These are phyloP conservation scores for Penicillium coprophilum DNA, from an alignment of 495 filamentous ascomycete genomes.

Conservation along the genomic window DNA sequence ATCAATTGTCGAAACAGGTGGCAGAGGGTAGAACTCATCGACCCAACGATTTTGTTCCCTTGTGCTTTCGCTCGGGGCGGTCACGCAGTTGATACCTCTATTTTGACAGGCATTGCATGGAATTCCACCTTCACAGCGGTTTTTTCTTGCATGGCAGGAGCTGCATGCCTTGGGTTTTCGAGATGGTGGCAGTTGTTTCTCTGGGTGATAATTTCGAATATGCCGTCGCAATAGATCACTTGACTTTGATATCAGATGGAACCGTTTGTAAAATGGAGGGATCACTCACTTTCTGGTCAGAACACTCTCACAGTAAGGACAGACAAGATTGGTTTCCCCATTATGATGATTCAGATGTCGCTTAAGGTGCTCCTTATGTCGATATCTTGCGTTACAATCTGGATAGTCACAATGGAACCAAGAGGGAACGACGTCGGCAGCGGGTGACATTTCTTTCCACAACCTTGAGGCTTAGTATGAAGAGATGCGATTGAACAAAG, in stretches of 20 bases:
- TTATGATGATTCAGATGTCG: conserved; percentile 20
- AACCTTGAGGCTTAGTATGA: too few relatives aligned
- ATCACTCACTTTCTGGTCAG: conserved; percentile 21
- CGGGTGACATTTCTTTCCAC: background rate
- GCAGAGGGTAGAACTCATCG: background rate
- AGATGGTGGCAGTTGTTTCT: conserved; percentile 4
- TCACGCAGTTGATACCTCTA: conserved; percentile 12
- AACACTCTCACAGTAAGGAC: conserved; percentile 18
- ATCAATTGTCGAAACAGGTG: background rate
- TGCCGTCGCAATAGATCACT: conserved; percentile 24
- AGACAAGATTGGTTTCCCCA: conserved; percentile 4
- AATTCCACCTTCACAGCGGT: conserved; percentile 17
- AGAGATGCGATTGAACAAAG: too few relatives aligned
- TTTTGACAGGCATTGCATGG: conserved; percentile 22
- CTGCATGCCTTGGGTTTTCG: conserved; percentile 16
- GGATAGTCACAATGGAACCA: conserved; percentile 17
- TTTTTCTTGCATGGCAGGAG: conserved; percentile 20
- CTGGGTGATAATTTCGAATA: conserved; percentile 17
- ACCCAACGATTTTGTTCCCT: background rate
- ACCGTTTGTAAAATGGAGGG: too few relatives aligned
- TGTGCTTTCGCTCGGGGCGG: background rate
- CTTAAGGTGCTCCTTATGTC: conserved; percentile 28
- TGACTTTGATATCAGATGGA: too few relatives aligned
- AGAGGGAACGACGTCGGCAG: background rate
- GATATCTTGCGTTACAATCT: conserved; percentile 19